Evolutionary conservation across 2,329 filamentous ascomycete species (phyloP), one percentile per base, ranked within the genome.

Genomic region (Colletotrichum sidae): DNA sequence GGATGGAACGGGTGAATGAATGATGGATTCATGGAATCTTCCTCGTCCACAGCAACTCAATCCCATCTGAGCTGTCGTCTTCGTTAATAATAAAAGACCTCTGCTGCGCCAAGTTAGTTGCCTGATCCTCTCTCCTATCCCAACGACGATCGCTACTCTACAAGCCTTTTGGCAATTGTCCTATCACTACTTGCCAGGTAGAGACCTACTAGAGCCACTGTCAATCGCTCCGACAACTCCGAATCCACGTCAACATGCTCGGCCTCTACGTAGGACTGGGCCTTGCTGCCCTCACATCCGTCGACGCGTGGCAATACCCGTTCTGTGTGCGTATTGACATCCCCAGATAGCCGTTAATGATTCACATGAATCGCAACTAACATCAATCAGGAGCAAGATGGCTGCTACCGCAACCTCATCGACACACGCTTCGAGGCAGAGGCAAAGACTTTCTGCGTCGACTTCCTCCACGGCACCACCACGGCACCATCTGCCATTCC

Each of bases 321-420:
- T 61, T 72, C 39, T 75, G 73, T 65, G 73, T 69, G 65, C 8
- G 69, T 67, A 17, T 44, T 25, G 25, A 25, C 25, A 8, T 17
- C 41, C 13, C 25, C 25, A 25, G 25, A 25, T 25, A 10, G 34
- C 15, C 9, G 6, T 12, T 3, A 8, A 13, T 12, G 13, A 44
- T 44, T 2, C 6, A 44, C 6, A 15, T 17, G 25, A 33, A 44
- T 34, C 38, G 5, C 2, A 6, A 44, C 45, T 64, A 13, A 63
- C 33, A 44, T 17, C 11, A 35, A 2, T n/a, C 37, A 70, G 69
- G 67, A 77, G 51, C 41, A 58, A 15, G 72, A 76, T 61, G 75
- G 76, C 72, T 79, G 77, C 73, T 79, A 77, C 69, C 71, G 72
- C 67, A 75, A 78, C 68, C 56, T 79, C 55, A 70, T 74, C 60